Evolutionary conservation across 768 basidiomycete genomes (phyloP).

Genomic region (Kwoniella newhampshirensis): DNA sequence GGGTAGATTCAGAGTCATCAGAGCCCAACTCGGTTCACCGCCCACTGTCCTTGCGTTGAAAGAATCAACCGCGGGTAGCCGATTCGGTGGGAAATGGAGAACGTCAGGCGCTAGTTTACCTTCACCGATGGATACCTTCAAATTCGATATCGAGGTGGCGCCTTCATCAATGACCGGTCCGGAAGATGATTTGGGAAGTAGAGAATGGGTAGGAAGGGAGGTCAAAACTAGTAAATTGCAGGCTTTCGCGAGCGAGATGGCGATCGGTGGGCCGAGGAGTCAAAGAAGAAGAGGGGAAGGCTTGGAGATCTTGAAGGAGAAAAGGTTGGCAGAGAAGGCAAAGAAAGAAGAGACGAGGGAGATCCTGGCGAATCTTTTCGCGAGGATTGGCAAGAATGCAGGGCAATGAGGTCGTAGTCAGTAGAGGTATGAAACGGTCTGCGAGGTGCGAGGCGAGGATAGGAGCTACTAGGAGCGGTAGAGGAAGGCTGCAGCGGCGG

Average conservation of each 20-base stretch:
- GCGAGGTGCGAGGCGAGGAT: too few species aligned
- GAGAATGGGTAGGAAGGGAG: conserved; percentile 35
- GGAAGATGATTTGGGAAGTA: conserved; percentile 55
- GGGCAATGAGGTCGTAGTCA: neutral
- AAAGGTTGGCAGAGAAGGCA: neutral
- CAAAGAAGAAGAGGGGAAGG: conserved; percentile 11
- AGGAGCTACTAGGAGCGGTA: too few species aligned
- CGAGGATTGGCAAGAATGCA: neutral
- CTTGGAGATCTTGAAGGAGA: conserved; percentile 5
- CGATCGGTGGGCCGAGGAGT: conserved; percentile 7
- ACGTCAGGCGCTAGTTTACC: conserved; percentile 4
- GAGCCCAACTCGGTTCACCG: conserved; percentile 8
- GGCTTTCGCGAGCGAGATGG: neutral
- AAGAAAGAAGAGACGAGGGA: neutral
- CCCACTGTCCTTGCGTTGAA: conserved; percentile 13
- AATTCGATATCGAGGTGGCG: conserved; percentile 18
- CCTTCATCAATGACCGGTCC: conserved; percentile 52
- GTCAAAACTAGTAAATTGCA: neutral
- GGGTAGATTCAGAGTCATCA: conserved; percentile 10
- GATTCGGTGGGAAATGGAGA: conserved; percentile 11
- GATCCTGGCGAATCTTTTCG: conserved; percentile 3
- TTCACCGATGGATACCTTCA: conserved; percentile 21
- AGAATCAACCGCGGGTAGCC: neutral
- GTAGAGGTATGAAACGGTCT: too few species aligned
- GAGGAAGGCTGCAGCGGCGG: too few species aligned